Evolutionary conservation across 148 eudicot species (phyloP).

Genomic region (Chenopodium album): DNA sequence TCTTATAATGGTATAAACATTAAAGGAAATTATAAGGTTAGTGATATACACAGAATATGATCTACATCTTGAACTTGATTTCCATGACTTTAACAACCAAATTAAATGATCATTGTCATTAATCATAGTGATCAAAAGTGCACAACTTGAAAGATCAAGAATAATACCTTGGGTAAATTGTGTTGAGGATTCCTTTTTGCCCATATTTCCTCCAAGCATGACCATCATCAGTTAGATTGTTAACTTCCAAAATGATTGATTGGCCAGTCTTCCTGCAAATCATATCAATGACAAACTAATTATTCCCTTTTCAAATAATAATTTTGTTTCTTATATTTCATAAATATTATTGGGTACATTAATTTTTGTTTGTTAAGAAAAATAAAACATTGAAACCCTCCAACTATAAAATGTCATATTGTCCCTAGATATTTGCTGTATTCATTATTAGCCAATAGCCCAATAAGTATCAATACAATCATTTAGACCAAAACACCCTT

Average conservation of each 20-base stretch:
- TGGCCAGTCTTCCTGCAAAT: slow-evolving; percentile 22
- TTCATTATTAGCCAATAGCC: neutral
- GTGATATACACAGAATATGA: too few relatives aligned
- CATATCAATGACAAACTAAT: neutral
- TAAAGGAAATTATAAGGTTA: too few relatives aligned
- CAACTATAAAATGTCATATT: too few relatives aligned
- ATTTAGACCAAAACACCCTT: neutral
- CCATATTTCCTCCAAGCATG: slow-evolving; percentile 51
- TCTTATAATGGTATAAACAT: too few relatives aligned
- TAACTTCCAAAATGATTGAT: slow-evolving; percentile 11
- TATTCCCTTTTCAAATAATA: neutral
- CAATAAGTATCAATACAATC: neutral
- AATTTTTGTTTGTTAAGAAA: neutral
- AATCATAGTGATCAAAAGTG: too few relatives aligned
- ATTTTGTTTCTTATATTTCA: too few relatives aligned
- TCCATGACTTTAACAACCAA: too few relatives aligned
- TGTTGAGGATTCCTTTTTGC: slow-evolving; percentile 29
- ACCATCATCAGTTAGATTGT: slow-evolving; percentile 31
- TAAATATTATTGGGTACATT: neutral
- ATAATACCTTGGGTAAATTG: slow-evolving; percentile 27
- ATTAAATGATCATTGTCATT: too few relatives aligned
- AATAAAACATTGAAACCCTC: neutral
- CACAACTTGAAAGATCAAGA: too few relatives aligned
- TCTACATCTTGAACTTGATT: too few relatives aligned
- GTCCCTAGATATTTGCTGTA: too few relatives aligned